Evolutionary conservation across 331 rosid species (phyloP), one percentile per base, ranked within the genome.

Genomic region (Arachis monticola): DNA sequence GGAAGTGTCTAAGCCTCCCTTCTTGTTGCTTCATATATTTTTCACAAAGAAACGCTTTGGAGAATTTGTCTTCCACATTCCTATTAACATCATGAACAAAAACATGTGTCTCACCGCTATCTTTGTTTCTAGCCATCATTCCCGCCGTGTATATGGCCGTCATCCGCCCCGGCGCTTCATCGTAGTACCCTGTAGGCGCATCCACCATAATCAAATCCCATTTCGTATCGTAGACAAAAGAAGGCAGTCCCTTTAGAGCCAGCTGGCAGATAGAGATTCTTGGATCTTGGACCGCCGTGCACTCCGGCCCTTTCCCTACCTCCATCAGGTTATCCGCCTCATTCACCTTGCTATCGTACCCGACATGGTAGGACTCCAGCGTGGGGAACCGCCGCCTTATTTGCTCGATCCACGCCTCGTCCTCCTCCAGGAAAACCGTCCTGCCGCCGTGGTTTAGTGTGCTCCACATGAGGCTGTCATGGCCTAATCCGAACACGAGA

Each of bases 151-250:
- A 88, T 9, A 88, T 83, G 17, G 90, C 92, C 32, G 73, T 81
- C 90, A 88, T 88, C 73, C 92, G 85, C 32, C 92, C 92, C 0
- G 90, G 92, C 0, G 92, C 90, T 7, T 88, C 90, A 3, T 79
- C 83, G 27, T 88, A 56, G 30, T 74, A 88, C 2, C 92, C 92
- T 1, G 92, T 88, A 1, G 92, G 92, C 1, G 92, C 92, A 69
- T 88, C 92, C 61, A 88, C 92, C 92, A 88, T 88, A 0, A 88
- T 88, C 85, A 88, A 38, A 48, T 88, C 92, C 92, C 92, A 88
- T 35, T 59, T 55, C 0, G 66, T 80, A 12, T 81, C 90, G 8
- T 88, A 81, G 4, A 88, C 85, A 0, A 70, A 50, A n/a, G n/a
- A 32, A 0, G 92, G 88, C 79, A 88, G 76, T 0, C 90, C 92